phyloP scores from a whole-genome alignment of 192 early-diverging fungal species.

The Spizellomyces sp. region DNA sequence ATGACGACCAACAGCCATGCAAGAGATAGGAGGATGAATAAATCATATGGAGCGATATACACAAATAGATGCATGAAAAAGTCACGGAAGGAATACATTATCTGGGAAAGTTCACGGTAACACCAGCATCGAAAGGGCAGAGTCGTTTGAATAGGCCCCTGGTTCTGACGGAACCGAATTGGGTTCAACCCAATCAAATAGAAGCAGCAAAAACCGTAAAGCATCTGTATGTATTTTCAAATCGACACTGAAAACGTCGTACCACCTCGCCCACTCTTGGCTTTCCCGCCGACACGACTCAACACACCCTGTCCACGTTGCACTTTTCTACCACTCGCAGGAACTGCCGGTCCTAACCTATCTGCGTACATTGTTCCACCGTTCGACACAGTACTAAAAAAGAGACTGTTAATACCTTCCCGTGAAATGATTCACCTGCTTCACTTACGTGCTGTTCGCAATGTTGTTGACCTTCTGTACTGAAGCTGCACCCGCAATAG shows the following conservation, averaged over 20 bases:
- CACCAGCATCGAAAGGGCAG: too few species aligned
- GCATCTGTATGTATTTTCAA: neutral
- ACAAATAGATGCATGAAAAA: too few species aligned
- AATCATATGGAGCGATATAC: too few species aligned
- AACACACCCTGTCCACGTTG: neutral
- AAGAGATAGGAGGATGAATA: too few species aligned
- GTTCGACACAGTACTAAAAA: neutral
- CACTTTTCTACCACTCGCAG: neutral
- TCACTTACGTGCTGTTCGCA: neutral
- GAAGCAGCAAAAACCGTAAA: too few species aligned
- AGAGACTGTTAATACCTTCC: neutral
- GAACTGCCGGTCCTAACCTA: conserved; percentile 4
- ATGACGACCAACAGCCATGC: too few species aligned
- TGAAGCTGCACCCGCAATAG: conserved; percentile 2
- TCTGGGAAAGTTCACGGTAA: too few species aligned
- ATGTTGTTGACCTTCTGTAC: neutral
- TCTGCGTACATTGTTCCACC: conserved; percentile 10
- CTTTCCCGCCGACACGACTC: too few species aligned
- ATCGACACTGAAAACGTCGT: conserved; percentile 3
- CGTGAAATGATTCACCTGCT: neutral
- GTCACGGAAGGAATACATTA: too few species aligned
- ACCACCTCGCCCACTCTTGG: neutral
- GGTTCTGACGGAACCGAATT: too few species aligned
- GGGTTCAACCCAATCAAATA: too few species aligned
- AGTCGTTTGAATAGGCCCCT: too few species aligned